Conservation (phyloP, 495 filamentous ascomycete genomes). For the Cetradonia linearis region DNA sequence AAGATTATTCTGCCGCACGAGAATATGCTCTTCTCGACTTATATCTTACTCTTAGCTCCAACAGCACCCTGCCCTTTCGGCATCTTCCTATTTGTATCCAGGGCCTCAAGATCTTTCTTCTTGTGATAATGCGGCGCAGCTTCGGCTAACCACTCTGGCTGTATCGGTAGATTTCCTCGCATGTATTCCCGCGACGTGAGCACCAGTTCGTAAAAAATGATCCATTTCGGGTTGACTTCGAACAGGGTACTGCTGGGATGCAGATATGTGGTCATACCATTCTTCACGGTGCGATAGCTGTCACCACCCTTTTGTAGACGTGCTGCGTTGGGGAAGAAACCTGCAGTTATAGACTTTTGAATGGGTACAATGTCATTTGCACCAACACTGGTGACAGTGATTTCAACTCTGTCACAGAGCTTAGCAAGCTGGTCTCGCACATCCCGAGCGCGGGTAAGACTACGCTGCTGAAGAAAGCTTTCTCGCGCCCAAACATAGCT, state of each 20-base stretch:
- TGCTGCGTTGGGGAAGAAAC: conserved; percentile 94
- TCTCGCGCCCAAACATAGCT: conserved; percentile 79
- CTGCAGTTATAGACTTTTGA: conserved; percentile 76
- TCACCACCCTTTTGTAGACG: conserved; percentile 76
- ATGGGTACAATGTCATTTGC: conserved; percentile 63
- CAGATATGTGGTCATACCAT: conserved; percentile 75
- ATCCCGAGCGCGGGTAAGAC: conserved; percentile 75
- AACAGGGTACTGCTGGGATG: conserved; percentile 79
- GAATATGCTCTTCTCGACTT: neutral
- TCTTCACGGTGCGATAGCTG: conserved; percentile 91
- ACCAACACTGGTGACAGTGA: conserved; percentile 58
- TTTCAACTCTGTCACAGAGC: conserved; percentile 88
- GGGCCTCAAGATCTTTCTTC: conserved; percentile 75
- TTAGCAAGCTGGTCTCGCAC: conserved; percentile 92
- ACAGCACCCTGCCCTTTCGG: conserved; percentile 48
- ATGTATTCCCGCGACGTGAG: conserved; percentile 93
- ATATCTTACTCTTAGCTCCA: conserved; percentile 41
- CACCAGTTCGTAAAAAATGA: conserved; percentile 87
- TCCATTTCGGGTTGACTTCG: conserved; percentile 75
- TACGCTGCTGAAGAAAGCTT: conserved; percentile 88
- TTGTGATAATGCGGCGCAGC: conserved; percentile 95
- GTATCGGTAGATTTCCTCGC: conserved; percentile 73
- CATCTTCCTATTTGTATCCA: conserved; percentile 72
- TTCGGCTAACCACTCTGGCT: conserved; percentile 78
- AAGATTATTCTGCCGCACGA: too few relatives aligned